phyloP scores from a whole-genome alignment of 2,329 filamentous ascomycete genomes.

The Aspergillus proliferans region DNA sequence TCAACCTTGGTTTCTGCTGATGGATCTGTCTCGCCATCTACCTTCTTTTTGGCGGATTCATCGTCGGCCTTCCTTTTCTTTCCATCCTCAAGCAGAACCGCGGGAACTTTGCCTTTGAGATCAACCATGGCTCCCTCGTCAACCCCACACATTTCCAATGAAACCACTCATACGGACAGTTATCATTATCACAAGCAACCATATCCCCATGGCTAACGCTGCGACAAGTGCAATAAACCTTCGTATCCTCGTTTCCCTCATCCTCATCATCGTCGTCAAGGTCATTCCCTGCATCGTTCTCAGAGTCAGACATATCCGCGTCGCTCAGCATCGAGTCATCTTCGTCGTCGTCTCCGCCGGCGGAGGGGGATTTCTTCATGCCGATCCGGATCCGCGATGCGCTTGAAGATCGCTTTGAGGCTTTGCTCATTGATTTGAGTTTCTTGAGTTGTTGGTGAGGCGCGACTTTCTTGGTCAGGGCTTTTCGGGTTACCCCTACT shows the following conservation, averaged over 20 bases:
- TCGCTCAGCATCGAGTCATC: slow-evolving; percentile 51
- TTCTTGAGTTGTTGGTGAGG: slow-evolving; percentile 48
- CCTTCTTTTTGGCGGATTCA: slow-evolving; percentile 73
- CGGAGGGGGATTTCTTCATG: slow-evolving; percentile 37
- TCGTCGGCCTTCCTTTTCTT: slow-evolving; percentile 93
- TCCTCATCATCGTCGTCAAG: slow-evolving; percentile 44
- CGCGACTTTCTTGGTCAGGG: slow-evolving; percentile 49
- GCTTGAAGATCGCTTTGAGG: slow-evolving; percentile 39
- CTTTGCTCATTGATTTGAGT: slow-evolving; percentile 33
- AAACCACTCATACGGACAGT: slow-evolving; percentile 61
- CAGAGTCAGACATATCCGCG: slow-evolving; percentile 44
- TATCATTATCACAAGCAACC: slow-evolving; percentile 62
- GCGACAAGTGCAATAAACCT: slow-evolving; percentile 61
- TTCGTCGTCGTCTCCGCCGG: slow-evolving; percentile 41
- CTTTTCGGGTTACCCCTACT: slow-evolving; percentile 37
- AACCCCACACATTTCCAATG: slow-evolving; percentile 60
- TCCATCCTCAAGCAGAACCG: slow-evolving; percentile 83
- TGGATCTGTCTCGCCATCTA: slow-evolving; percentile 42
- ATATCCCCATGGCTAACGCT: slow-evolving; percentile 61
- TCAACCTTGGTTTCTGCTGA: slow-evolving; percentile 42
- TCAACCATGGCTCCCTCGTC: slow-evolving; percentile 69
- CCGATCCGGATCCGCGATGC: slow-evolving; percentile 29
- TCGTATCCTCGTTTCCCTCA: slow-evolving; percentile 52
- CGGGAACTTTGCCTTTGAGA: slow-evolving; percentile 89
- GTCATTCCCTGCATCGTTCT: slow-evolving; percentile 28